phyloP scores from a whole-genome alignment of 129 eudicot species.

The Lonicera japonica region DNA sequence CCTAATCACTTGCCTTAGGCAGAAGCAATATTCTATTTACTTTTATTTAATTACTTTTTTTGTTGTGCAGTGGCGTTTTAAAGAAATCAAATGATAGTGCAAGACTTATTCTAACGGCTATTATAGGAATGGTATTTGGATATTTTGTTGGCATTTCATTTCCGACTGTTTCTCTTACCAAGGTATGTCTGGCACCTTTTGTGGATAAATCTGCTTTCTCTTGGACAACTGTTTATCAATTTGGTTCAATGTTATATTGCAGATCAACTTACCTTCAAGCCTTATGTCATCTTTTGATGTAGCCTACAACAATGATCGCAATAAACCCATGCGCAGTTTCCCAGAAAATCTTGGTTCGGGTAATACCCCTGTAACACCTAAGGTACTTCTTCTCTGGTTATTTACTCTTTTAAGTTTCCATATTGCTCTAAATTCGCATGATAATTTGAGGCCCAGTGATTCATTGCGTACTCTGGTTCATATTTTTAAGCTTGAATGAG shows the following conservation, averaged over 20 bases:
- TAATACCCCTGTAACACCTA: conserved; percentile 67
- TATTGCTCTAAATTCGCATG: conserved; percentile 5
- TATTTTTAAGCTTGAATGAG: background rate
- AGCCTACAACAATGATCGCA: conserved; percentile 37
- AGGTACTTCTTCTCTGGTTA: conserved; percentile 43
- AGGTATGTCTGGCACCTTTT: conserved; percentile 36
- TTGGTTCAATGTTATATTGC: conserved; percentile 27
- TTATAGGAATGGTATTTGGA: conserved; percentile 87
- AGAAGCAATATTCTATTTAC: background rate
- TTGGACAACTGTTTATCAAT: background rate
- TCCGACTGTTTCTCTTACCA: conserved; percentile 80
- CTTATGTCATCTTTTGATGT: conserved; percentile 54
- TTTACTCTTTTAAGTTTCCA: background rate
- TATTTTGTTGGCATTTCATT: conserved; percentile 89
- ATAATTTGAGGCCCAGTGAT: background rate
- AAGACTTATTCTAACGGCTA: conserved; percentile 66
- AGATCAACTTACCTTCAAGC: conserved; percentile 75
- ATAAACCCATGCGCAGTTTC: conserved; percentile 50
- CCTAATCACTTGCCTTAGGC: background rate
- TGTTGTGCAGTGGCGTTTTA: conserved; percentile 53
- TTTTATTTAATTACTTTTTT: background rate
- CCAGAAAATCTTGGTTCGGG: conserved; percentile 92
- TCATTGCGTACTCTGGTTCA: background rate
- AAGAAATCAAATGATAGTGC: conserved; percentile 81
- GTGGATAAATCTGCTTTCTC: background rate